Base-by-base conservation (phyloP, 2,329 filamentous ascomycete species). In the Monilinia aucupariae region DNA sequence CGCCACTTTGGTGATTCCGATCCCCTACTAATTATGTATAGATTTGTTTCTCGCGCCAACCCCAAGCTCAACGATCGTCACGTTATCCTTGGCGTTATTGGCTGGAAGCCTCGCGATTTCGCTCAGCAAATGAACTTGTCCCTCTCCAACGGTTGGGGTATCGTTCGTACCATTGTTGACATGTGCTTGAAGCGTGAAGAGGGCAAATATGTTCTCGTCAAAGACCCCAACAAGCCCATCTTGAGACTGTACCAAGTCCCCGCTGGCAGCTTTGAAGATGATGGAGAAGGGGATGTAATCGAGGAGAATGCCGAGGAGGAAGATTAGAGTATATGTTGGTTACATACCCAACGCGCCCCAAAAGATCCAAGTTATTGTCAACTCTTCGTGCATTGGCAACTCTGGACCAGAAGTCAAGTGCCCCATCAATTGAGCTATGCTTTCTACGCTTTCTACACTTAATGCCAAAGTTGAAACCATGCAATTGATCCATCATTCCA, bases 51-150 rank as follows among this genome's bases (percentile, higher is more conserved):
- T 61, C 92, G 94, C 73, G 85, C 87, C 71, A 96, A 93, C 81
- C 93, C 94, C 70, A 93, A 94, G 81, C 86, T 85, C 72, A 92
- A 94, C 75, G 90, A 96, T 75, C 91, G 91, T 78, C 94, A 99
- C 79, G 90, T 97, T 74, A 87, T 99, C 69, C 86, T 99, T 59
- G 94, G 94, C 71, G 94, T 99, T 63, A 84, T 97, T 39, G 92
- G 92, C 78, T 97, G 96, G 88, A 99, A 99, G 82, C 94, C 94
- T 45, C 88, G 90, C 72, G 96, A 99, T 75, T 97, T 99, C 71
- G 94, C 94, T 67, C 84, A 85, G 74, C 94, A 99, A 82, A 99
- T 99, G 94, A 97, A 97, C 80, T 79, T 99, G 73, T 96, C 92
- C 73, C 84, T 97, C 64, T 90, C 89, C 79, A 99, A 99, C 79